These are phyloP conservation scores for Acmispon strigosus DNA, from an alignment of 306 rosid genomes.

Conservation along the genomic window DNA sequence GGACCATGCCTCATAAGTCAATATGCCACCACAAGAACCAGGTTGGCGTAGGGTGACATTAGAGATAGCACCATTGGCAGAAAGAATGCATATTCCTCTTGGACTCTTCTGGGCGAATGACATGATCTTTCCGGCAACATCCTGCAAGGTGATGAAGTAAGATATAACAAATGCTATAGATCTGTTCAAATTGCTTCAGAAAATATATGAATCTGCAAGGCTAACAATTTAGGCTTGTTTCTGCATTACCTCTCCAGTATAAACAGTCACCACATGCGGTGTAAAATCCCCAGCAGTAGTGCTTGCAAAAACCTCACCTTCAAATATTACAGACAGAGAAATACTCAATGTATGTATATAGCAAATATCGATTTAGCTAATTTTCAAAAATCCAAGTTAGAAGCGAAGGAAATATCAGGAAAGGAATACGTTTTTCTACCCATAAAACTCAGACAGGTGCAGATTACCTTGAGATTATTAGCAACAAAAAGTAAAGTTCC, in stretches of 20 bases:
- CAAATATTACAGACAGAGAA: constrained; percentile 27
- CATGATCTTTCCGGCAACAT: constrained; percentile 66
- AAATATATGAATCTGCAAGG: neutral
- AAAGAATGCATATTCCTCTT: constrained; percentile 65
- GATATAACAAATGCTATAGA: constrained; percentile 16
- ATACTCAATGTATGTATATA: neutral
- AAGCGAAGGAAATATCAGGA: neutral
- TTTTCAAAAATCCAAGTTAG: neutral
- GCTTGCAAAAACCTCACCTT: constrained; percentile 53
- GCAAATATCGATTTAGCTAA: neutral
- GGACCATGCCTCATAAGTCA: constrained; percentile 73
- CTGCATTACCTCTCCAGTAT: constrained; percentile 66
- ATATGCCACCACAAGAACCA: constrained; percentile 59
- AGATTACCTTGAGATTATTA: neutral
- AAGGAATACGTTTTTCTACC: neutral
- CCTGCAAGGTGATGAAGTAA: constrained; percentile 43
- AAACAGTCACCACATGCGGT: constrained; percentile 62
- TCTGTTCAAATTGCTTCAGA: neutral
- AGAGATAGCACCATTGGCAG: constrained; percentile 80
- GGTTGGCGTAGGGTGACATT: constrained; percentile 70
- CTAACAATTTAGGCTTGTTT: neutral
- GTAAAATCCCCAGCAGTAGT: constrained; percentile 60
- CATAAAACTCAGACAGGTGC: neutral
- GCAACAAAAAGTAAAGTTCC: constrained; percentile 19
- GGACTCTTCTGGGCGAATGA: constrained; percentile 59